Evolutionary conservation across 1,284 basidiomycete species (phyloP), one percentile per base, ranked within the genome.

Genomic region (Apiotrichum gamsii): DNA sequence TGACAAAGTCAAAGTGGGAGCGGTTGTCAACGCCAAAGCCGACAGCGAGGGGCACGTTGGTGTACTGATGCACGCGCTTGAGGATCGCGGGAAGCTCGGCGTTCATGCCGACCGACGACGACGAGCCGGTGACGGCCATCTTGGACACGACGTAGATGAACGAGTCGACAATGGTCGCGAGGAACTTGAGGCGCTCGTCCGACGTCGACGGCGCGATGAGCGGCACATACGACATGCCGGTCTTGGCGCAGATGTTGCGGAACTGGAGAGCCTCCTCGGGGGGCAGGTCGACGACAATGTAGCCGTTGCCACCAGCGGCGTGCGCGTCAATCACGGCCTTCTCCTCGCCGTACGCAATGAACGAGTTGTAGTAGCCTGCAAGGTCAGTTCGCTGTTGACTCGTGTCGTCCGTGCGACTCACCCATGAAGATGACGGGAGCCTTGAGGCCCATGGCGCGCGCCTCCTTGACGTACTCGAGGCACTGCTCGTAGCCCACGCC

Each of bases 71-170:
- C 37, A 90, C 80, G 19, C 85, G 81, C 24, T 78, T 70, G 42
- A 91, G 80, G 51, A 91, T 83, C 52, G 85, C 81, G 2, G 89
- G 88, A 8, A 95, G 81, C 14, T 80, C 80, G 32, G 69, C 76
- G 63, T 90, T 90, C 67, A 93, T 81, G 0, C 75, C 78, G 11
- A 82, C 80, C 31, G 77, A 74, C 20, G 82, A 82, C 1, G 89
- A 87, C 4, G 91, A 96, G 33, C 94, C 95, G 1, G 94, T 98
- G 1, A 89, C 94, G 23, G 94, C 94, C 91, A 98, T 97, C 88
- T 95, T 90, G 30, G 88, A 91, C 10, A 95, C 90, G 45, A 98
- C 84, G 70, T 99, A 99, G 61, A 99, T 90, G 77, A 98, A 98
- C 4, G 87, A 84, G 72, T 98, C 94, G 19, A 95, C 93, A 56